Percentiles rank a stretch among this genome's conserved stretches.
Evolutionary conservation across 257 asterid genomes (phyloP).

Genomic region (Jasminum sambac): DNA sequence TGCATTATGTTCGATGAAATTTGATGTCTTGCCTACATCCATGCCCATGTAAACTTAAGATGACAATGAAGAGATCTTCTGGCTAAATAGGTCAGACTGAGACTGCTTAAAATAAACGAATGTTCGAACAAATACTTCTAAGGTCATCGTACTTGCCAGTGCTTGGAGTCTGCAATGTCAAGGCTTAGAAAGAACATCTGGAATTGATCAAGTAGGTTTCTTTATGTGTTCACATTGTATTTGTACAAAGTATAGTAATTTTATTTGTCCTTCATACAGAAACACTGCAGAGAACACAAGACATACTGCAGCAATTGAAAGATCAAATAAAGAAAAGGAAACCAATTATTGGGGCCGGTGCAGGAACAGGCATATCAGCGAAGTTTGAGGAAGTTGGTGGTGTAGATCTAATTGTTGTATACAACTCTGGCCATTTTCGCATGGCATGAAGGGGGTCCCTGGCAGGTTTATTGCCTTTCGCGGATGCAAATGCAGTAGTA

Average conservation of each 20-base stretch:
- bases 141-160: background rate
- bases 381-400: constrained; percentile 99
- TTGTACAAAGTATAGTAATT: background rate
- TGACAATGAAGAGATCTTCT: background rate
- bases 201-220: background rate
- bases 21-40: background rate
- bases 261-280: constrained; percentile 42
- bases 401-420: constrained; percentile 84
- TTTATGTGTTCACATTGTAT: background rate
- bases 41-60: background rate
- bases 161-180: background rate
- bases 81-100: background rate
- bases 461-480: constrained; percentile 94
- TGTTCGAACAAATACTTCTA: background rate
- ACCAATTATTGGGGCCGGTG: constrained; percentile 98
- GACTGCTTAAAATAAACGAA: background rate
- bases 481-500: constrained; percentile 95
- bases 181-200: background rate
- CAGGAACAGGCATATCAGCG: constrained; percentile 98
- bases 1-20: background rate
- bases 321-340: constrained; percentile 65
- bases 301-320: constrained; percentile 59
- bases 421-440: constrained; percentile 94
- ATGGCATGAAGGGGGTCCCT: constrained; percentile 99
- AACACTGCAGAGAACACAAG: constrained; percentile 65